A percentile compares a stretch with the other conserved stretches of the same genome.
Conservation (phyloP, 2,329 filamentous ascomycete species). For the Diaporthe batatas region DNA sequence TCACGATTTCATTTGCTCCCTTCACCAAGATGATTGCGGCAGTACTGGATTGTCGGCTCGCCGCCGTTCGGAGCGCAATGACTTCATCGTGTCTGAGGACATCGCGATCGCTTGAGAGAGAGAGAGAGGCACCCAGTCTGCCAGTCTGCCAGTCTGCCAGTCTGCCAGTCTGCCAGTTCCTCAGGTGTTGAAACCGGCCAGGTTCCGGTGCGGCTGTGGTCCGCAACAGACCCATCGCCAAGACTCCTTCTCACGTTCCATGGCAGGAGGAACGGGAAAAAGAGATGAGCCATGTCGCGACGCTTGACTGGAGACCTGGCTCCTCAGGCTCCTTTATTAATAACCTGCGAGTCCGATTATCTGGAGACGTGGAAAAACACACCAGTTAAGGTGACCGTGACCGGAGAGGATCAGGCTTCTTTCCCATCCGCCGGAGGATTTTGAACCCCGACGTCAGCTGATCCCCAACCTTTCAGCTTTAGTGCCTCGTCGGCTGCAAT, state of each 20-base stretch:
- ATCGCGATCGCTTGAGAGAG: slow-evolving; percentile 22
- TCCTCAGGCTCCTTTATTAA: neutral
- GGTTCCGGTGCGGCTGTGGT: slow-evolving; percentile 30
- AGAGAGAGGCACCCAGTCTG: neutral
- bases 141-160: neutral
- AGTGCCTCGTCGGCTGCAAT: neutral
- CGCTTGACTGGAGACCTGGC: neutral
- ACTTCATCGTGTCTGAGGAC: slow-evolving; percentile 34
- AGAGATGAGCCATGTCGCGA: slow-evolving; percentile 24
- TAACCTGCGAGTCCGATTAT: neutral
- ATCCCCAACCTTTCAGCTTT: neutral
- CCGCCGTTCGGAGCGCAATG: slow-evolving; percentile 8
- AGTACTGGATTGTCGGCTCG: neutral
- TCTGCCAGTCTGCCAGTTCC: neutral
- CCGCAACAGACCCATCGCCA: slow-evolving; percentile 32
- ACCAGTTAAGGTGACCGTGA: neutral
- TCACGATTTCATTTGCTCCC: slow-evolving; percentile 22
- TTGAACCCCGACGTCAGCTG: neutral
- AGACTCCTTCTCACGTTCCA: slow-evolving; percentile 29
- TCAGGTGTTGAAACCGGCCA: slow-evolving; percentile 13
- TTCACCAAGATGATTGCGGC: neutral
- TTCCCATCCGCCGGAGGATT: slow-evolving; percentile 8
- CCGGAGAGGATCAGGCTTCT: neutral
- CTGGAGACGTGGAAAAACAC: neutral
- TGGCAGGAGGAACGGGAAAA: slow-evolving; percentile 5